Evolutionary conservation across 371 early-diverging fungal genomes (phyloP), one percentile per base, ranked within the genome.

Genomic region (Zychaea mexicana): DNA sequence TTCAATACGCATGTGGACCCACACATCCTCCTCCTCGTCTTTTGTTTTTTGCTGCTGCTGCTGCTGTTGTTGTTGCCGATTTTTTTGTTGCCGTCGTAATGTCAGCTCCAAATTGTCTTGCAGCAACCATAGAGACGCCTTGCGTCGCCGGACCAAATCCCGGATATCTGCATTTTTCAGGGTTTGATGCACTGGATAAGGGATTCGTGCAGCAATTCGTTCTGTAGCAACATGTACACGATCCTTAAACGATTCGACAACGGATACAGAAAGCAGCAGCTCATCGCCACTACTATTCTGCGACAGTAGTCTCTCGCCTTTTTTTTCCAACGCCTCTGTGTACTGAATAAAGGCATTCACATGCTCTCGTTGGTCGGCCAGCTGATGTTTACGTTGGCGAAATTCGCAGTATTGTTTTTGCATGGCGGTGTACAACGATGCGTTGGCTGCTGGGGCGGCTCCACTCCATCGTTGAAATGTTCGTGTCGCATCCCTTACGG

Each of bases 321-420:
- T 4, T 33, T 56, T 1, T 12, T 33, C 17, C 8, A 56, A 26
- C 19, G 17, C 36, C 19, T 56, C 24, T 2, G 36, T 56, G 21
- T 56, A 36, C 22, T 56, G 56, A 7, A 56, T 22, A 21, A 56
- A 56, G 10, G 56, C 56, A 12, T 56, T 24, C 22, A 56, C 21
- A 12, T 56, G 56, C 22, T 21, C 12, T 15, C 36, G 17, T 36
- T 56, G 56, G 19, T n/a, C 22, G 3, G 15, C 21, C 22, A 33
- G 12, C 36, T 56, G 56, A 31, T 56, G 36, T 12, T 19, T 2
- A 6, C 56, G 56, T 12, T 31, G 8, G 19, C n/a, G 32, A 12
- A 55, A 33, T 17, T 55, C 32, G 55, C 55, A 55, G 36, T 55
- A 30, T 55, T 55, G 55, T 33, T 55, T 55, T 55, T 32, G 36